phyloP scores from a whole-genome alignment of 257 asterid species.

The Jacaranda copaia region DNA sequence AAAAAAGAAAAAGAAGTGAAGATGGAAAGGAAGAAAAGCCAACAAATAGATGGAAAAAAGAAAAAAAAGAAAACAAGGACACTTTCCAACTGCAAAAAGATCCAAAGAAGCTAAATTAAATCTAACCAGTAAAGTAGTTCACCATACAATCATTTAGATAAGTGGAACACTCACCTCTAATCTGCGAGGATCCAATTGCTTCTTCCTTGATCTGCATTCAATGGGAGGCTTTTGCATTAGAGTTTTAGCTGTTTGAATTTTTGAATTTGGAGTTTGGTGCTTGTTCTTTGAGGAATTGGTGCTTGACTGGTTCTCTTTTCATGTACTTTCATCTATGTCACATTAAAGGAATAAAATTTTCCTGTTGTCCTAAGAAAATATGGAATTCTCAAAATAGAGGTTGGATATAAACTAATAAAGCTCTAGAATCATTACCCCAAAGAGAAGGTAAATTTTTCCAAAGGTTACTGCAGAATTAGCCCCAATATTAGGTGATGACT shows the following conservation, averaged over 20 bases:
- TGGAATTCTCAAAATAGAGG: too few species aligned
- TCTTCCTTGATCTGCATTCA: constrained; percentile 51
- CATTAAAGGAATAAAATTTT: constrained; percentile 5
- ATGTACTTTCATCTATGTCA: constrained; percentile 55
- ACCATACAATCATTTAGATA: too few species aligned
- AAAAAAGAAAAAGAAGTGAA: too few species aligned
- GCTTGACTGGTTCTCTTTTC: constrained; percentile 65
- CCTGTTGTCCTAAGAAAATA: too few species aligned
- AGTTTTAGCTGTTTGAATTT: constrained; percentile 45
- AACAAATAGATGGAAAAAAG: too few species aligned
- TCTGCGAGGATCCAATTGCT: constrained; percentile 54
- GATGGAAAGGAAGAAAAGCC: too few species aligned
- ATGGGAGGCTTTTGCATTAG: constrained; percentile 55
- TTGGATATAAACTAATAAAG: constrained; percentile 29
- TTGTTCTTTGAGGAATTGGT: too few species aligned
- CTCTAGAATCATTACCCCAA: constrained; percentile 48
- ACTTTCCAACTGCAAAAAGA: constrained; percentile 56
- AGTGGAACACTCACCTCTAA: constrained; percentile 59
- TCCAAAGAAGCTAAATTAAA: constrained; percentile 13
- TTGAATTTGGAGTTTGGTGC: constrained; percentile 51
- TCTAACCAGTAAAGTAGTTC: constrained; percentile 2
- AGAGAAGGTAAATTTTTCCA: constrained; percentile 45
- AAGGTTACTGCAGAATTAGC: constrained; percentile 36
- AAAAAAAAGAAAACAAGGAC: too few species aligned
- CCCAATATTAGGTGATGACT: too few species aligned